phyloP scores from a whole-genome alignment of 208 protist species.

The Leishmania tarentolae region DNA sequence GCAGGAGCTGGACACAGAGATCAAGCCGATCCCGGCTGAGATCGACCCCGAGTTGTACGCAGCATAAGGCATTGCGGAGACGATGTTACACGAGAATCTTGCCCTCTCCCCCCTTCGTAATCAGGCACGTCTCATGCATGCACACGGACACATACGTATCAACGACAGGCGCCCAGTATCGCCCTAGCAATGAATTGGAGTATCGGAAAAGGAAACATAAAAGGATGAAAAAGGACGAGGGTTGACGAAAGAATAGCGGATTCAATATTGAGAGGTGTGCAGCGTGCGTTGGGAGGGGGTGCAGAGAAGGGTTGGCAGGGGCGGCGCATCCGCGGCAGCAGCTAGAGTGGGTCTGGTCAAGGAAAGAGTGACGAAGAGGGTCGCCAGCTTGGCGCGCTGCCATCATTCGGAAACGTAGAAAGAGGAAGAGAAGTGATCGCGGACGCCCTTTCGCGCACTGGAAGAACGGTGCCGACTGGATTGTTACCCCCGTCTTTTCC shows the following conservation, averaged over 20 bases:
- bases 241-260: neutral
- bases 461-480: neutral
- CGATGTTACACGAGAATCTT: neutral
- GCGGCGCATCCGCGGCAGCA: neutral
- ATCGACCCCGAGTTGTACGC: constrained; percentile 97
- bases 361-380: neutral
- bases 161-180: neutral
- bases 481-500: neutral
- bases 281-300: neutral
- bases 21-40: constrained; percentile 97
- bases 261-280: neutral
- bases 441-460: neutral
- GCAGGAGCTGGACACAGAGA: constrained; percentile 98
- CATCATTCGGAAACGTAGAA: neutral
- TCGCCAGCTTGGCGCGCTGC: neutral
- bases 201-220: constrained; percentile 23
- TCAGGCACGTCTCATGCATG: neutral
- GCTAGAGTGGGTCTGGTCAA: neutral
- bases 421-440: neutral
- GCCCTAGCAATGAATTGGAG: constrained; percentile 6
- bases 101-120: neutral
- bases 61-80: constrained; percentile 39
- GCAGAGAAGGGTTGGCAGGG: too few species aligned
- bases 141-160: constrained; percentile 15
- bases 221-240: neutral